Base-by-base conservation (phyloP, 1,284 basidiomycete species). In the Boletellus sp. region DNA sequence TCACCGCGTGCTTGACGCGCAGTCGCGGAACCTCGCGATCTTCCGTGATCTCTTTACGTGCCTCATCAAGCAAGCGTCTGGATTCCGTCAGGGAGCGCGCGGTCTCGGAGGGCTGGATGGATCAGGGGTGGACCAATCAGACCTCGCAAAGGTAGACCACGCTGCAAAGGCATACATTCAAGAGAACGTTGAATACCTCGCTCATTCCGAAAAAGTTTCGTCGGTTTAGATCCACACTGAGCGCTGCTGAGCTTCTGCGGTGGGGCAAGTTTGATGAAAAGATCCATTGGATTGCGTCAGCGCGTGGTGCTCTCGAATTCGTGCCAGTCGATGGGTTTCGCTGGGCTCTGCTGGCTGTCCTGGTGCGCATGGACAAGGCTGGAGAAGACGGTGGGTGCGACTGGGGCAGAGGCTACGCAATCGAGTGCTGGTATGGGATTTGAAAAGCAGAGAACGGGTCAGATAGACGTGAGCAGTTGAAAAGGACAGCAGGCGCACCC, bases 61-160 rank as follows among this genome's bases (percentile, higher is more conserved):
- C 85, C 59, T 91, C 89, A 35, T 90, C 87, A 2, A 92, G 73
- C 50, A 89, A 74, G 51, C 78, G 79, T 56, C 77, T 83, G 5
- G 87, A 88, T 63, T 92, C 89, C 2, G 85, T 83, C 44, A 92
- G 77, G 18, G 85, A 88, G 39, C 85, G 80, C 5, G 91, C 79
- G 2, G 89, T 89, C 58, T 89, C 82, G 55, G 82, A 80, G 5
- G 89, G 89, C 83, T 92, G 62, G 45, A 52, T 52, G 53, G 47
- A 45, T 52, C 51, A 41, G 45, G 42, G 30, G 45, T 13, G 49
- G 30, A 30, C 24, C 37, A 59, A 52, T 60, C 55, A 49, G 55
- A 49, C 16, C 21, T 36, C 19, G 24, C 5, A 49, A 24, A 43
- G 21, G 35, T 15, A 49, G 19, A 49, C 44, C 49, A 49, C 16